Conservation (phyloP, 1,284 basidiomycete species). For the Flammula alnicola region DNA sequence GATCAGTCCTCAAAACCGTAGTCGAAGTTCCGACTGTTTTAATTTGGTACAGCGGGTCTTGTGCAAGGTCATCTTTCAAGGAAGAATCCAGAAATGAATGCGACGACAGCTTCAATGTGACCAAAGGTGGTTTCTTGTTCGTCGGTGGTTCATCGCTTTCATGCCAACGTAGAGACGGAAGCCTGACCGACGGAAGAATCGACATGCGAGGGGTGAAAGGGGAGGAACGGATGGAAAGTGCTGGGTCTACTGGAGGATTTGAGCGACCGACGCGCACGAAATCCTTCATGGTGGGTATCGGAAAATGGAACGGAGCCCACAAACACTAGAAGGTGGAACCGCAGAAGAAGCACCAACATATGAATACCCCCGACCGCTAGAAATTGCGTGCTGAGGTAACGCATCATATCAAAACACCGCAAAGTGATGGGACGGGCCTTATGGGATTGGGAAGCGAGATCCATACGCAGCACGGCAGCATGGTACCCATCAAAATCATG, state of each 20-base stretch:
- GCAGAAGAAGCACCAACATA: too few relatives aligned
- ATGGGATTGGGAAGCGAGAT: slow-evolving; percentile 6
- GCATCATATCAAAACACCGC: slow-evolving; percentile 16
- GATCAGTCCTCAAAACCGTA: slow-evolving; percentile 59
- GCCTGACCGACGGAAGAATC: slow-evolving; percentile 41
- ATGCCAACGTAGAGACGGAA: slow-evolving; percentile 47
- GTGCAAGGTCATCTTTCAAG: slow-evolving; percentile 56
- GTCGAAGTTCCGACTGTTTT: slow-evolving; percentile 63
- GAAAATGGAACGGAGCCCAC: slow-evolving; percentile 6
- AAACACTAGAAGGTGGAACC: too few relatives aligned
- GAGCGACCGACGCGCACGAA: slow-evolving; percentile 23
- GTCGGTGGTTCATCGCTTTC: slow-evolving; percentile 38
- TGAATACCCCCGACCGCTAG: too few relatives aligned
- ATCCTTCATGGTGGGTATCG: slow-evolving; percentile 23
- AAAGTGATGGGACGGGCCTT: too few relatives aligned
- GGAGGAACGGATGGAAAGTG: slow-evolving; percentile 12
- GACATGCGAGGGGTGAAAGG: slow-evolving; percentile 25
- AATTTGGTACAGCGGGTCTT: slow-evolving; percentile 62
- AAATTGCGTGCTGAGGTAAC: slow-evolving; percentile 12
- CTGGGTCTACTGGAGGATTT: slow-evolving; percentile 19
- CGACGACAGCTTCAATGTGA: slow-evolving; percentile 63
- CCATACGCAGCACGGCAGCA: slow-evolving; percentile 9
- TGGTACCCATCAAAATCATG: too few relatives aligned
- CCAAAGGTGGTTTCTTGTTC: slow-evolving; percentile 48
- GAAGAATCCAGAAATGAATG: slow-evolving; percentile 68